Evolutionary conservation across 2,329 filamentous ascomycete species (phyloP).

Genomic region (Elsinoe necatrix): DNA sequence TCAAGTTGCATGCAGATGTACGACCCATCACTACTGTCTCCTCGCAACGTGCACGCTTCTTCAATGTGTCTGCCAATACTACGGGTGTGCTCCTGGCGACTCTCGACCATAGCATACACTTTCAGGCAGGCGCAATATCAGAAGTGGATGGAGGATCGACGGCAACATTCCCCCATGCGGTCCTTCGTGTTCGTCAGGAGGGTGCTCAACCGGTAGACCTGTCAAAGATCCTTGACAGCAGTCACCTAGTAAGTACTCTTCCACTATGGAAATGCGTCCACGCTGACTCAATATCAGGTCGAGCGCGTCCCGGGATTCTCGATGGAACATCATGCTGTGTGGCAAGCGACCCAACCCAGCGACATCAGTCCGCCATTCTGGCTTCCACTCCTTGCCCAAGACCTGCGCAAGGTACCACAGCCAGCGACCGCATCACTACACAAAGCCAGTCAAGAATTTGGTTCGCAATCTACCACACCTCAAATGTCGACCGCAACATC

Average conservation of each 20-base stretch:
- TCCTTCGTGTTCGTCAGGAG: constrained; percentile 44
- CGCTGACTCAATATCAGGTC: constrained; percentile 24
- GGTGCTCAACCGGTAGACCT: constrained; percentile 33
- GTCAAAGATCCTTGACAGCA: constrained; percentile 38
- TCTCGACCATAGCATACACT: constrained; percentile 40
- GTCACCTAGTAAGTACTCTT: constrained; percentile 31
- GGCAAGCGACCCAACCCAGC: constrained; percentile 37
- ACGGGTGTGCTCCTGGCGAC: constrained; percentile 40
- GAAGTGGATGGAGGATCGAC: constrained; percentile 8
- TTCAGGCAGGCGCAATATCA: constrained; percentile 25
- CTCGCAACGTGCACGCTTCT: constrained; percentile 41
- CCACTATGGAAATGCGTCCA: background rate
- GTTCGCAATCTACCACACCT: constrained; percentile 24
- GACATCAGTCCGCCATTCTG: constrained; percentile 42
- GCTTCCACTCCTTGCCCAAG: constrained; percentile 39
- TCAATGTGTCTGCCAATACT: constrained; percentile 38
- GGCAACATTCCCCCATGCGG: constrained; percentile 41
- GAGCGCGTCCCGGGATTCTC: constrained; percentile 48
- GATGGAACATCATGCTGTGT: constrained; percentile 45
- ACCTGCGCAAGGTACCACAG: constrained; percentile 46
- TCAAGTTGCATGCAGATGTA: constrained; percentile 37
- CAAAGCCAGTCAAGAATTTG: constrained; percentile 19
- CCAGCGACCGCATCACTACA: constrained; percentile 23
- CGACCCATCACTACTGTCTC: constrained; percentile 40
- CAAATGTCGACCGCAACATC: constrained; percentile 32